Conservation (phyloP, 371 early-diverging fungal species). For the Nosema muscidifuracis region DNA sequence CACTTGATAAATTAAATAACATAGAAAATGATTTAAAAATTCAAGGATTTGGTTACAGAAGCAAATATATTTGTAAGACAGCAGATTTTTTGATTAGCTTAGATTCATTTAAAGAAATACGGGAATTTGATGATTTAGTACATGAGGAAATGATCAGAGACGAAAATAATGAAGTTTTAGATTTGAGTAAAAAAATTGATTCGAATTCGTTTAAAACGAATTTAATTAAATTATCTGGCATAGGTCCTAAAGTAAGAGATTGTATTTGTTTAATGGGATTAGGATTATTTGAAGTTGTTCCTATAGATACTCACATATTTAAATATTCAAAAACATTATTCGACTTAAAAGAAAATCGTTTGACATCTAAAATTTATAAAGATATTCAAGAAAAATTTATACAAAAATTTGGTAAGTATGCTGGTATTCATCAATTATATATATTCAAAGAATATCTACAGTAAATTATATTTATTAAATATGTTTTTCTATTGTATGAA, state of each 20-base stretch:
- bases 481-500: too few species aligned
- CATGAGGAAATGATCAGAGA: too few species aligned
- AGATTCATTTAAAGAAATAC: not conserved
- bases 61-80: conserved; percentile 72
- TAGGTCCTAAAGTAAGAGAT: conserved; percentile 91
- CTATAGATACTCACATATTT: conserved; percentile 83
- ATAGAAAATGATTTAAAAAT: conserved; percentile 66
- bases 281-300: conserved; percentile 72
- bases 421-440: conserved; percentile 55
- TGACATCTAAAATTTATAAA: conserved; percentile 19
- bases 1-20: conserved; percentile 63
- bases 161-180: not conserved
- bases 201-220: not conserved
- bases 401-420: conserved; percentile 48
- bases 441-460: conserved; percentile 39
- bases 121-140: not conserved
- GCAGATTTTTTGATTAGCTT: conserved; percentile 54
- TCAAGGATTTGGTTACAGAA: conserved; percentile 85
- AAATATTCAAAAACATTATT: conserved; percentile 37
- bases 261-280: conserved; percentile 76
- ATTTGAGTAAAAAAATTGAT: not conserved
- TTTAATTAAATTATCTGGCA: conserved; percentile 50
- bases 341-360: not conserved
- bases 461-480: not conserved
- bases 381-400: conserved; percentile 41